Percentiles rank a stretch among this genome's conserved stretches.
Conservation (phyloP, 768 basidiomycete species). For the Asterophora lycoperdoides region DNA sequence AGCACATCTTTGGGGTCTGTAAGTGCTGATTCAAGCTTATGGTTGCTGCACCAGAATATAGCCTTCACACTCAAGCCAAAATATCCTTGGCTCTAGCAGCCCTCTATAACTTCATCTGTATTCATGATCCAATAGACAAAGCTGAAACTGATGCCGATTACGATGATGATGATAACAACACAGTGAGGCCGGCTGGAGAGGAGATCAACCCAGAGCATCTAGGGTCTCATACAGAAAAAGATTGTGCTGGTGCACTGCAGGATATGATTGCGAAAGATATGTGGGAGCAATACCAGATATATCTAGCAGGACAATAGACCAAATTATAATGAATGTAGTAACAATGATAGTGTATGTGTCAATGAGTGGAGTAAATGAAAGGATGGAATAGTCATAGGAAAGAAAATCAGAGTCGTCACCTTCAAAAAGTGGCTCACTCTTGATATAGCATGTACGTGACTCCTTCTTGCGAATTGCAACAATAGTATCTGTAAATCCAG, state of each 20-base stretch:
- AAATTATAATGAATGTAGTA: too few species aligned
- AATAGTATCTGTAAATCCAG: constrained; percentile 12
- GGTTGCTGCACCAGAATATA: constrained; percentile 11
- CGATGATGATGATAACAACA: background rate
- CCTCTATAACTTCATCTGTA: constrained; percentile 27
- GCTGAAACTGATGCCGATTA: constrained; percentile 3
- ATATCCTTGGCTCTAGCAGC: constrained; percentile 20
- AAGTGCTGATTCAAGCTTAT: constrained; percentile 20
- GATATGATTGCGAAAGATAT: constrained; percentile 23
- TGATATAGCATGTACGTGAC: constrained; percentile 11
- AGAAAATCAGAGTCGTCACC: too few species aligned
- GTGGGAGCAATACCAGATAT: constrained; percentile 17
- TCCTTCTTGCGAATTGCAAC: constrained; percentile 16
- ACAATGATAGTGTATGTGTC: too few species aligned
- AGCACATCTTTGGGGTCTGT: constrained; percentile 27
- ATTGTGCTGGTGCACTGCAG: constrained; percentile 10
- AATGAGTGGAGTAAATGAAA: too few species aligned
- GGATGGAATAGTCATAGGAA: too few species aligned
- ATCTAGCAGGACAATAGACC: background rate
- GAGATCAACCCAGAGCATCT: constrained; percentile 8
- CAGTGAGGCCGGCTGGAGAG: background rate
- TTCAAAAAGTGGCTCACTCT: constrained; percentile 3
- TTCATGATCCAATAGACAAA: constrained; percentile 18
- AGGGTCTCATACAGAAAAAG: constrained; percentile 15
- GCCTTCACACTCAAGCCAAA: constrained; percentile 18